These are phyloP conservation scores for Dactylella cylindrospora DNA, from an alignment of 2,329 filamentous ascomycete genomes.

Conservation along the genomic window DNA sequence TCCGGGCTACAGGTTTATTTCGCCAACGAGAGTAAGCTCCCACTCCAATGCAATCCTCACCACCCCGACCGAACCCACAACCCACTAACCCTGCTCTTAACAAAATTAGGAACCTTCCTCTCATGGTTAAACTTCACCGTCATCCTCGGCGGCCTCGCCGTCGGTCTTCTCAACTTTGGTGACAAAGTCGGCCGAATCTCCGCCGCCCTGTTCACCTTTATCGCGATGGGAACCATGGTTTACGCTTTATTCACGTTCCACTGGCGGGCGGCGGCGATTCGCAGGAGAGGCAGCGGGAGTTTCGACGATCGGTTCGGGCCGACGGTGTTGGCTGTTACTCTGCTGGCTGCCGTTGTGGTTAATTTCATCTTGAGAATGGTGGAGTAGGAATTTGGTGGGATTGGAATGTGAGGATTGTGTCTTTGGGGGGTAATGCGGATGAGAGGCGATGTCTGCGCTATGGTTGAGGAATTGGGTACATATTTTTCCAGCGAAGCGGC, in stretches of 20 bases:
- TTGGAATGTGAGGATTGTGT: constrained; percentile 2
- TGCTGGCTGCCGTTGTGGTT: constrained; percentile 86
- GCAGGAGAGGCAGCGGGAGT: constrained; percentile 85
- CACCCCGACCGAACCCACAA: no score
- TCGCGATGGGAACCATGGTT: constrained; percentile 91
- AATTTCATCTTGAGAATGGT: constrained; percentile 84
- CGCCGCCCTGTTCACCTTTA: constrained; percentile 87
- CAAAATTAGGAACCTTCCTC: constrained; percentile 68
- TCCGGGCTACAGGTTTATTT: constrained; percentile 73
- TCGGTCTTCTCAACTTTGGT: constrained; percentile 97
- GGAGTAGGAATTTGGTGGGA: constrained; percentile 20
- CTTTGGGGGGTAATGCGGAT: constrained; percentile 47
- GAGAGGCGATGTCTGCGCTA: no score
- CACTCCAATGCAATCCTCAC: not conserved
- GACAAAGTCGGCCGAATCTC: constrained; percentile 92
- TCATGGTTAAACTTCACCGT: constrained; percentile 99
- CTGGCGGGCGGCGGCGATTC: constrained; percentile 91
- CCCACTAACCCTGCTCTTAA: no score
- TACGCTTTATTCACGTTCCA: constrained; percentile 96
- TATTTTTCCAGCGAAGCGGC: no score
- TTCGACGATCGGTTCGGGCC: constrained; percentile 97
- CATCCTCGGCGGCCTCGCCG: constrained; percentile 91
- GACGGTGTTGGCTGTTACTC: constrained; percentile 80
- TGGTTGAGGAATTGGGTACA: no score
- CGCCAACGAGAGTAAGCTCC: constrained; percentile 82